Conservation (phyloP, 257 asterid genomes). For the Asclepias syriaca region DNA sequence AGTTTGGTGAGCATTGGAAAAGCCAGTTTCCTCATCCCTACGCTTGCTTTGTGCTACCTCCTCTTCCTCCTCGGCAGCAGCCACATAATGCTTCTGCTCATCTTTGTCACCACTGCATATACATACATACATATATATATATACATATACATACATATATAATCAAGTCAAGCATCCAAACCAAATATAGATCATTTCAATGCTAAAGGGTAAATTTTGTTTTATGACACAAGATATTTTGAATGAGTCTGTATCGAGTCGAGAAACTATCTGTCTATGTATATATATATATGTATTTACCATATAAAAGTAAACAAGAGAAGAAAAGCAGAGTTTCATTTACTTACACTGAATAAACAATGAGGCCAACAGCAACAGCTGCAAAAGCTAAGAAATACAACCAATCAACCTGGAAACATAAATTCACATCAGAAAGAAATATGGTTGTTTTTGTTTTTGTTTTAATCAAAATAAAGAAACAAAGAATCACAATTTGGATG, state of each 20-base stretch:
- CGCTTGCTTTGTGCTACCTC: slow-evolving; percentile 42
- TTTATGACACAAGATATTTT: too few relatives aligned
- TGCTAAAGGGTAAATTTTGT: too few relatives aligned
- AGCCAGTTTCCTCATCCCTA: slow-evolving; percentile 44
- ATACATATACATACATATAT: too few relatives aligned
- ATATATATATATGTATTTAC: too few relatives aligned
- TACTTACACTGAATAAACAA: slow-evolving; percentile 73
- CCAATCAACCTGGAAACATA: slow-evolving; percentile 81
- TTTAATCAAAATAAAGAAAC: neutral
- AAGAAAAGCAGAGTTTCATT: too few relatives aligned
- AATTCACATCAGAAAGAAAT: neutral
- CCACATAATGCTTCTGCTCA: slow-evolving; percentile 33
- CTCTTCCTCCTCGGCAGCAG: slow-evolving; percentile 51
- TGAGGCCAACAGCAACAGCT: slow-evolving; percentile 64
- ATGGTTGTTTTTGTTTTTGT: neutral
- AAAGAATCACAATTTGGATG: neutral
- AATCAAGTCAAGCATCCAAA: neutral
- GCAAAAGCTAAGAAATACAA: slow-evolving; percentile 83
- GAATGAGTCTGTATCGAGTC: too few relatives aligned
- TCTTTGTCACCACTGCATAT: slow-evolving; percentile 49
- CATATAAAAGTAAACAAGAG: too few relatives aligned
- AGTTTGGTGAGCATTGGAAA: slow-evolving; percentile 13
- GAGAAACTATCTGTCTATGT: too few relatives aligned
- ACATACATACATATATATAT: too few relatives aligned
- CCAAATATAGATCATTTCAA: too few relatives aligned